A percentile compares a stretch with the other conserved stretches of the same genome.
Evolutionary conservation across 2,329 filamentous ascomycete genomes (phyloP).

Genomic region (Alternaria postmessia): DNA sequence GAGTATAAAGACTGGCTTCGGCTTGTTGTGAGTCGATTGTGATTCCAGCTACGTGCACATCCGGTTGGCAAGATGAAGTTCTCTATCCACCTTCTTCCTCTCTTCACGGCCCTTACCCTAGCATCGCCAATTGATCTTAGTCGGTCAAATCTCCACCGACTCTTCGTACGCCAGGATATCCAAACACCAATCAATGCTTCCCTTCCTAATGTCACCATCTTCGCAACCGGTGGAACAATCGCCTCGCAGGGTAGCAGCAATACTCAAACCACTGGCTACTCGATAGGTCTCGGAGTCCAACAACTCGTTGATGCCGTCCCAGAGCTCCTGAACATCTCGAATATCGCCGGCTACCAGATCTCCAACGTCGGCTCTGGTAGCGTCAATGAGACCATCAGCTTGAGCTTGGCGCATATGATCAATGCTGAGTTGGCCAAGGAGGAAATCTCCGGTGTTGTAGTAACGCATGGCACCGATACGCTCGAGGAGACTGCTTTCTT

Average conservation of each 20-base stretch:
- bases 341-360: slow-evolving; percentile 60
- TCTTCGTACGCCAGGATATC: slow-evolving; percentile 43
- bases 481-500: slow-evolving; percentile 72
- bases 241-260: slow-evolving; percentile 61
- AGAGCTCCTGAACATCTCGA: slow-evolving; percentile 62
- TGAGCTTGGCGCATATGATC: slow-evolving; percentile 59
- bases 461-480: slow-evolving; percentile 73
- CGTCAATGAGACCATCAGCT: slow-evolving; percentile 59
- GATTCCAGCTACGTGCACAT: not conserved
- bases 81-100: slow-evolving; percentile 25
- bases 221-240: slow-evolving; percentile 67
- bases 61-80: slow-evolving; percentile 32
- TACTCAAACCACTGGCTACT: slow-evolving; percentile 64
- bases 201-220: slow-evolving; percentile 66
- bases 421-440: slow-evolving; percentile 58
- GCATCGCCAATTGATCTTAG: slow-evolving; percentile 34
- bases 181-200: slow-evolving; percentile 52
- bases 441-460: slow-evolving; percentile 59
- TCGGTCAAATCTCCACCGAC: slow-evolving; percentile 24
- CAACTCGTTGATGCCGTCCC: slow-evolving; percentile 64
- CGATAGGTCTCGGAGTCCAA: slow-evolving; percentile 60
- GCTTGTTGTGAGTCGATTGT: not conserved
- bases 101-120: slow-evolving; percentile 29
- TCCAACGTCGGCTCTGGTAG: slow-evolving; percentile 47
- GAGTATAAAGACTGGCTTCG: slow-evolving; percentile 9